phyloP scores from a whole-genome alignment of 768 basidiomycete genomes.

The Collybia sordida region DNA sequence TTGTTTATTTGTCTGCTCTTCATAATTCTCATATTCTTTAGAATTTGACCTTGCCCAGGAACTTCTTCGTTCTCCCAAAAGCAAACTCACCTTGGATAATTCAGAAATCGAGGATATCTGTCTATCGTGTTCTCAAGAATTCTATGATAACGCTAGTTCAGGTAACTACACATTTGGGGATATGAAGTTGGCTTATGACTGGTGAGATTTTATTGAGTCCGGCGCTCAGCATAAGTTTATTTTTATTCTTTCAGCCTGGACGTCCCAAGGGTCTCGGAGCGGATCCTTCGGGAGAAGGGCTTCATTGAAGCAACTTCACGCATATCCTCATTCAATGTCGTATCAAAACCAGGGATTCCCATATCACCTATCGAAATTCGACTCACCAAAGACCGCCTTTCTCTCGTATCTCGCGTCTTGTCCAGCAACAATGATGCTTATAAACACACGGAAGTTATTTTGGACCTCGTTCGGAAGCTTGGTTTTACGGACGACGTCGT shows the following conservation, averaged over 20 bases:
- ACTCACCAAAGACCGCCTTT: conserved; percentile 84
- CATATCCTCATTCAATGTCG: conserved; percentile 88
- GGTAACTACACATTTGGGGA: conserved; percentile 93
- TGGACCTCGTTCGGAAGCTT: conserved; percentile 88
- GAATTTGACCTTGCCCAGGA: conserved; percentile 68
- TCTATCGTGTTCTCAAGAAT: conserved; percentile 77
- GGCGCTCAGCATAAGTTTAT: not conserved
- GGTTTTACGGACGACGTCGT: conserved; percentile 71
- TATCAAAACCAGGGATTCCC: conserved; percentile 68
- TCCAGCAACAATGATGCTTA: conserved; percentile 85
- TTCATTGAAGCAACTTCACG: conserved; percentile 98
- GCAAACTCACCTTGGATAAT: conserved; percentile 48
- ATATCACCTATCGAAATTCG: conserved; percentile 94
- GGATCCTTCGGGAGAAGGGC: conserved; percentile 69
- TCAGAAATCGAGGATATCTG: conserved; percentile 74
- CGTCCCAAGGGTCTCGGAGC: conserved; percentile 66
- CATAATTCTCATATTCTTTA: conserved; percentile 23
- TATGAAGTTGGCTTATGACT: conserved; percentile 97
- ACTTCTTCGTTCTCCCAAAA: conserved; percentile 49
- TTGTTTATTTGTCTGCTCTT: conserved; percentile 6
- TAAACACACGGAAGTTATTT: conserved; percentile 87
- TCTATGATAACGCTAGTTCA: conserved; percentile 92
- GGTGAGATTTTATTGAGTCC: conserved; percentile 46
- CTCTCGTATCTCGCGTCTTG: conserved; percentile 84
- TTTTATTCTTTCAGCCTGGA: conserved; percentile 55